phyloP scores from a whole-genome alignment of 371 early-diverging fungal genomes.

The Dichotomocladium elegans region DNA sequence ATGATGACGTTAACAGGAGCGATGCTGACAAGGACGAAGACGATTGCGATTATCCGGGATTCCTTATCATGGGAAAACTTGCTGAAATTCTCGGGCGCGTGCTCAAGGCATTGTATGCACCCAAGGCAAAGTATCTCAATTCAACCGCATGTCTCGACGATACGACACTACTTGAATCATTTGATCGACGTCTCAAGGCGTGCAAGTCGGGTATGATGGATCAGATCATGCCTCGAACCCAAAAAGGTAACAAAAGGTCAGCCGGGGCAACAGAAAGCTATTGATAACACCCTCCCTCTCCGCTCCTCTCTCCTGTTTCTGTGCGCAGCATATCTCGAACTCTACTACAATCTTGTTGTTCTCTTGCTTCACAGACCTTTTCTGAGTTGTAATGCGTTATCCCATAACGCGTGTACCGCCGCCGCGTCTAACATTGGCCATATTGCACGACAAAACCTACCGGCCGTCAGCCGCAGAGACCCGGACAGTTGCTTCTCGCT shows the following conservation, averaged over 20 bases:
- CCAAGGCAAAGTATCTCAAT: slow-evolving; percentile 38
- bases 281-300: too few species aligned
- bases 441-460: background rate
- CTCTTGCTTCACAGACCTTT: slow-evolving; percentile 58
- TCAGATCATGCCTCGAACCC: slow-evolving; percentile 19
- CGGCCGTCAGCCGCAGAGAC: background rate
- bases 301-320: background rate
- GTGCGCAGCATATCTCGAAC: slow-evolving; percentile 38
- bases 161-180: slow-evolving; percentile 34
- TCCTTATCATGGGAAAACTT: slow-evolving; percentile 31
- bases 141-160: slow-evolving; percentile 39
- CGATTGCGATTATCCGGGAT: slow-evolving; percentile 23
- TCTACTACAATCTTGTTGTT: slow-evolving; percentile 48
- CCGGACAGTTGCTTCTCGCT: slow-evolving; percentile 1
- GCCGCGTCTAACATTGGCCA: slow-evolving; percentile 9
- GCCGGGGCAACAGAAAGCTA: slow-evolving; percentile 3
- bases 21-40: slow-evolving; percentile 1
- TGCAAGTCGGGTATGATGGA: slow-evolving; percentile 31
- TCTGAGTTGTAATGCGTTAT: slow-evolving; percentile 7
- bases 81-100: slow-evolving; percentile 43
- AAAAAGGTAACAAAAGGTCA: slow-evolving; percentile 25
- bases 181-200: slow-evolving; percentile 34
- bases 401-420: slow-evolving; percentile 6
- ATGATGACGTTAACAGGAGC: too few species aligned
- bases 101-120: slow-evolving; percentile 41